Evolutionary conservation across 1,139 yeast genomes (phyloP).

Genomic region (Kodamaea plutei): DNA sequence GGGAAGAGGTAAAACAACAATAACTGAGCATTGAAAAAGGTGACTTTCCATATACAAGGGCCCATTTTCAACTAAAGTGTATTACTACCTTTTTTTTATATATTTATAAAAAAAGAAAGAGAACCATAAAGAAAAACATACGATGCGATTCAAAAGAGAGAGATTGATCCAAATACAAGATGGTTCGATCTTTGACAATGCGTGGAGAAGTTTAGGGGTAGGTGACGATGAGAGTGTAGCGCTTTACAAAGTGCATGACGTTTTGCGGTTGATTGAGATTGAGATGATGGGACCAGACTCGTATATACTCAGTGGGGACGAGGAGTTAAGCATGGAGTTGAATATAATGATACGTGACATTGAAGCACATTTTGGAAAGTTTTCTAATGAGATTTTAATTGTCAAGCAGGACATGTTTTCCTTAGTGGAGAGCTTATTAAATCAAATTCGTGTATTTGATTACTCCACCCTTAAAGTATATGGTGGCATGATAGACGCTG

Average conservation of each 20-base stretch:
- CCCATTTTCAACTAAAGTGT: no score
- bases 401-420: constrained; percentile 12
- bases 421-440: constrained; percentile 10
- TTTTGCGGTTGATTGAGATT: constrained; percentile 9
- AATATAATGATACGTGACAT: constrained; percentile 7
- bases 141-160: constrained; percentile 4
- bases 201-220: constrained; percentile 10
- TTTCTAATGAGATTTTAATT: constrained; percentile 8
- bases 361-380: constrained; percentile 7
- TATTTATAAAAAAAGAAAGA: background rate
- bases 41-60: no score
- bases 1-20: background rate
- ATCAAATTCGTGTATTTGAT: constrained; percentile 14
- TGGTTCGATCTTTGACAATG: constrained; percentile 7
- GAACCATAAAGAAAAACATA: background rate
- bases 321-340: constrained; percentile 4
- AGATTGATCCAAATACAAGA: constrained; percentile 2
- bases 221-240: constrained; percentile 5
- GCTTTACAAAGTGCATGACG: constrained; percentile 6
- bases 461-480: constrained; percentile 10
- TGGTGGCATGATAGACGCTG: constrained; percentile 5
- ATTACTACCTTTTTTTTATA: no score
- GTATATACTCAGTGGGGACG: constrained; percentile 2
- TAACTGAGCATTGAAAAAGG: no score
- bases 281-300: constrained; percentile 8